A percentile compares a stretch with the other conserved stretches of the same genome.
Evolutionary conservation across 2,329 filamentous ascomycete species (phyloP).

Genomic region (Colletotrichum sojae): DNA sequence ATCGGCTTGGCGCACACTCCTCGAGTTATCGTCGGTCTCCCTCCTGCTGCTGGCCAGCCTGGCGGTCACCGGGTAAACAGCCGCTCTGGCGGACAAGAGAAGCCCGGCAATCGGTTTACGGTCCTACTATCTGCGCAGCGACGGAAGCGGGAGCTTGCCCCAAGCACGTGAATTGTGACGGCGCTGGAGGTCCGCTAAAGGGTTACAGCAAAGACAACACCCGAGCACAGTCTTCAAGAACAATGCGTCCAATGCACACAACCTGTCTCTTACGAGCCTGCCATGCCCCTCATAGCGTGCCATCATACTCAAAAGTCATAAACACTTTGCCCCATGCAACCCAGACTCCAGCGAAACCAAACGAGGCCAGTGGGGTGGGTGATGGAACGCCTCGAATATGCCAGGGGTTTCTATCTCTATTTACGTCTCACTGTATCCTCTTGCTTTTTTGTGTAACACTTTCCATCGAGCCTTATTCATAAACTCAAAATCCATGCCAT

Average conservation of each 20-base stretch:
- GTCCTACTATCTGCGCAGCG: too few relatives aligned
- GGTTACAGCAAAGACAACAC: too few relatives aligned
- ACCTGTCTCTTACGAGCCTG: slow-evolving; percentile 1
- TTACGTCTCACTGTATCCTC: slow-evolving; percentile 38
- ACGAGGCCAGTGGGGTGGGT: slow-evolving; percentile 12
- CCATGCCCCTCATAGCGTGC: slow-evolving; percentile 20
- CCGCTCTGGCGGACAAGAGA: too few relatives aligned
- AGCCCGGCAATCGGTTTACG: too few relatives aligned
- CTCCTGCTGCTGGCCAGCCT: too few relatives aligned
- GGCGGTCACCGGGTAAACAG: too few relatives aligned
- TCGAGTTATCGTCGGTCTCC: too few relatives aligned
- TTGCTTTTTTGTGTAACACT: slow-evolving; percentile 38
- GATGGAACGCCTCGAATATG: slow-evolving; percentile 26
- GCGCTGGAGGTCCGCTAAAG: too few relatives aligned
- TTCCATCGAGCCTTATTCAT: slow-evolving; percentile 16
- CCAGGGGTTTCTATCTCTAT: slow-evolving; percentile 41
- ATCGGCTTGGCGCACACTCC: too few relatives aligned
- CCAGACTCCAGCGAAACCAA: slow-evolving; percentile 32
- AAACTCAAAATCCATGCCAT: neutral
- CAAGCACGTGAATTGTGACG: too few relatives aligned
- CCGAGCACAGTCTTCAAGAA: neutral
- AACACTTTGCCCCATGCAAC: slow-evolving; percentile 31
- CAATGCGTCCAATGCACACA: neutral
- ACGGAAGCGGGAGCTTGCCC: too few relatives aligned
- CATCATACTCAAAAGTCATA: slow-evolving; percentile 34